Base-by-base conservation (phyloP, 768 basidiomycete species). In the Agaricus sinodeliciosus region DNA sequence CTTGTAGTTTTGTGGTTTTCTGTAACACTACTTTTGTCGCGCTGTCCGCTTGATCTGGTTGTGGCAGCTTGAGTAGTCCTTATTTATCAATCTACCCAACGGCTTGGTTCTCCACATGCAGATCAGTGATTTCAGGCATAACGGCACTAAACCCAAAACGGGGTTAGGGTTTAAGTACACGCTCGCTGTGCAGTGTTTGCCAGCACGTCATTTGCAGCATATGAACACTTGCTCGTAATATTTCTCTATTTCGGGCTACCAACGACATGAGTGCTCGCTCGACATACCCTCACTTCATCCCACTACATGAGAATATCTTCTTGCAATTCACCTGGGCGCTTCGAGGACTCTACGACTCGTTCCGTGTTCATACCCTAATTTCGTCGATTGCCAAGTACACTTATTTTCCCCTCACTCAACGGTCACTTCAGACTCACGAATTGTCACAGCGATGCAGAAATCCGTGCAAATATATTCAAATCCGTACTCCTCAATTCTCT, bases 401-500 rank as follows among this genome's bases (percentile, higher is more conserved):
- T 27, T n/a, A 8, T 11, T 8, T 16, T 25, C 31, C 8, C n/a
- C 12, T 5, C 40, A 26, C 9, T 40, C 25, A n/a, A 4, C 15
- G 9, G 3, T 11, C 9, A 31, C 12, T 16, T 18, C 45, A 55
- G 49, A 53, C 43, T 11, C 36, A 35, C 15, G 13, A 28, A 5
- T 41, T 22, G 4, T 9, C 40, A 7, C 16, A 91, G 87, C 58
- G 90, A 93, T 66, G 65, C 80, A 5, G 87, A 90, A 66, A 80
- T 92, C 51, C 84, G 87, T 13, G 72, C 76, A 51, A 85, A 89
- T 64, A 65, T 90, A 35, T 75, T 81, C 69, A 92, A 91, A 69
- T 89, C 86, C 1, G 63, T 87, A 15, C 68, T 88, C 7, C 76
- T 92, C 46, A 92, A 93, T 62, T 67, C 72, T 8, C 69, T 90